A percentile compares a stretch with the other conserved stretches of the same genome.
phyloP scores from a whole-genome alignment of 768 basidiomycete genomes.

The Phylloporus scabripes region DNA sequence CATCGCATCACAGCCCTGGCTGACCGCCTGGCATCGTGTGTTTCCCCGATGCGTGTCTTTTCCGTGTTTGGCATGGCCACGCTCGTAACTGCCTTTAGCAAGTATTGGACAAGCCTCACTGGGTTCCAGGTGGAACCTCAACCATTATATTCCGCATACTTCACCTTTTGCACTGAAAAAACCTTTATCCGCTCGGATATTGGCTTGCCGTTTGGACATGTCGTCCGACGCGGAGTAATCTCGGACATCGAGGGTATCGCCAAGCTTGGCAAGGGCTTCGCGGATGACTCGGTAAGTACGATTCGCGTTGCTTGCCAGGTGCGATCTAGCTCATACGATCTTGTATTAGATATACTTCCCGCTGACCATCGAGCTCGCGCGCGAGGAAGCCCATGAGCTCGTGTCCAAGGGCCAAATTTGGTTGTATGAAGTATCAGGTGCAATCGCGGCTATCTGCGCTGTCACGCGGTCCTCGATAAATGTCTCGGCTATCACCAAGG shows the following conservation, averaged over 20 bases:
- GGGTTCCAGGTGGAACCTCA: constrained; percentile 34
- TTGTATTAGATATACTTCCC: constrained; percentile 41
- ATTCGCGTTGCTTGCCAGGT: background rate
- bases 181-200: constrained; percentile 30
- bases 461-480: constrained; percentile 47
- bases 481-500: constrained; percentile 54
- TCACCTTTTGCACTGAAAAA: constrained; percentile 39
- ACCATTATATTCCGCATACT: constrained; percentile 48
- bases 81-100: constrained; percentile 40
- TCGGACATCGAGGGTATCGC: constrained; percentile 39
- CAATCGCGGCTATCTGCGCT: constrained; percentile 48
- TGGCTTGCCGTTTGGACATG: constrained; percentile 31
- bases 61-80: constrained; percentile 44
- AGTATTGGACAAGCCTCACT: constrained; percentile 40
- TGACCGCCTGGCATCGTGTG: constrained; percentile 33
- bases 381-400: constrained; percentile 42
- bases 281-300: constrained; percentile 44
- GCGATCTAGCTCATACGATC: constrained; percentile 2
- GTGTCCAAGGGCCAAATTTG: constrained; percentile 47
- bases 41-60: constrained; percentile 43
- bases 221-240: constrained; percentile 34
- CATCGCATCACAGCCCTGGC: constrained; percentile 35
- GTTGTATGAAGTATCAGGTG: constrained; percentile 42
- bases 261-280: constrained; percentile 46
- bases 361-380: constrained; percentile 34